Base-by-base conservation (phyloP, 2,329 filamentous ascomycete genomes). In the Nigrospora osmanthi region DNA sequence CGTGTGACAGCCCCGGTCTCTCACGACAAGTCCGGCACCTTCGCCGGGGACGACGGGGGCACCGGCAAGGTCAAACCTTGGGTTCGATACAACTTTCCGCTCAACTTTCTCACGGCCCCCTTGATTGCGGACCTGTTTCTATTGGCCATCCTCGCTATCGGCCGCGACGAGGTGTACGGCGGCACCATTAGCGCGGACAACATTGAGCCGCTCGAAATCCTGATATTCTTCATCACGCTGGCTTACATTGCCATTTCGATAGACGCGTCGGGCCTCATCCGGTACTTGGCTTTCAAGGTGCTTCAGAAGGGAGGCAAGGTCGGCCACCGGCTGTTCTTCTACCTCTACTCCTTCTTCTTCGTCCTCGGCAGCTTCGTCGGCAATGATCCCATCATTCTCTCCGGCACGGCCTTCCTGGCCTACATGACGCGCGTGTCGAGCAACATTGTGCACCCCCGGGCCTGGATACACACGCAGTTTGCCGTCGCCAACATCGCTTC, bases 231-330 rank as follows among this genome's bases (percentile, higher is more conserved):
- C 64, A 68, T 88, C 37, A 85, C 82, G 0, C 60, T 87, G 37
- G 84, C 85, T 3, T 89, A 88, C 54, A 87, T 88, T 47, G 84
- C 85, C 39, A 86, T 89, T 38, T 87, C 83, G 0, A 85, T 88
- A 47, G 85, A 88, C 51, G 83, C 85, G 3, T 87, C 84, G 0
- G 85, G 85, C 4, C 68, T 88, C 14, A 87, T 88, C 54, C 69
- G 83, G 44, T 88, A 72, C 50, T 58, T 87, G 17, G 83, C 85
- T 0, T 86, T 85, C 67, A 84, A 78, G 49, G 83, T 87, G 0
- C 67, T 88, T 3, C 72, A 83, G 46, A 80, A 75, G 64, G 83
- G 80, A 40, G 83, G 84, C 4, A 72, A 79, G 48, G 73, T 75
- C n/a, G 85, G 85, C 0, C 80, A 83, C 47, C 64, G 73, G 23